Conservation (phyloP, 2,329 filamentous ascomycete genomes). For the Daldinia sp. region DNA sequence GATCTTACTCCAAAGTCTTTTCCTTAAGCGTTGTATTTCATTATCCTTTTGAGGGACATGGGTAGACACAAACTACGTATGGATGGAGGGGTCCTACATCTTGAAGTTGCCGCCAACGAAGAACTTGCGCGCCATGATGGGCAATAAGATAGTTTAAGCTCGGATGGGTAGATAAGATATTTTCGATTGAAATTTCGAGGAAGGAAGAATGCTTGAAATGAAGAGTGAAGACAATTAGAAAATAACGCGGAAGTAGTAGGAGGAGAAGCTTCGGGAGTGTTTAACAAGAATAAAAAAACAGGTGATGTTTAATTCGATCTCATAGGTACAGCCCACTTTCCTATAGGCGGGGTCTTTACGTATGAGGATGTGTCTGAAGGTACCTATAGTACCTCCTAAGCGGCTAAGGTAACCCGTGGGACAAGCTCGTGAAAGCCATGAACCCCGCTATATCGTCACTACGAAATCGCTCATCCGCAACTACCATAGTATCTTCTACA, state of each 20-base stretch:
- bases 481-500: constrained; percentile 16
- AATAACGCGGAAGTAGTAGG: constrained; percentile 33
- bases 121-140: constrained; percentile 93
- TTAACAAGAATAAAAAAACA: constrained; percentile 23
- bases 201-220: constrained; percentile 15
- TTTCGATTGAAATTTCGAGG: background rate
- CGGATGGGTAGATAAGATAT: constrained; percentile 13
- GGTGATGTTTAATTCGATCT: constrained; percentile 26
- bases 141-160: constrained; percentile 47
- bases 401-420: constrained; percentile 17
- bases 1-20: background rate
- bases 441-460: constrained; percentile 30
- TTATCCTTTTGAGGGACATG: constrained; percentile 41
- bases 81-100: constrained; percentile 73
- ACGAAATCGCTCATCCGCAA: constrained; percentile 38
- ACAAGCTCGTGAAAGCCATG: constrained; percentile 21
- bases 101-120: constrained; percentile 99
- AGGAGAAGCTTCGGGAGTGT: constrained; percentile 19
- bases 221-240: constrained; percentile 26
- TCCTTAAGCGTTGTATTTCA: background rate
- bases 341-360: constrained; percentile 19
- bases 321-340: constrained; percentile 25
- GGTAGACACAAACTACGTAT: constrained; percentile 40
- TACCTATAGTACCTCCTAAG: background rate
- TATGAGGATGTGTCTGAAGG: background rate